A percentile compares a stretch with the other conserved stretches of the same genome.
Evolutionary conservation across 345 rosid genomes (phyloP).

Genomic region (Hypericum androsaemum): DNA sequence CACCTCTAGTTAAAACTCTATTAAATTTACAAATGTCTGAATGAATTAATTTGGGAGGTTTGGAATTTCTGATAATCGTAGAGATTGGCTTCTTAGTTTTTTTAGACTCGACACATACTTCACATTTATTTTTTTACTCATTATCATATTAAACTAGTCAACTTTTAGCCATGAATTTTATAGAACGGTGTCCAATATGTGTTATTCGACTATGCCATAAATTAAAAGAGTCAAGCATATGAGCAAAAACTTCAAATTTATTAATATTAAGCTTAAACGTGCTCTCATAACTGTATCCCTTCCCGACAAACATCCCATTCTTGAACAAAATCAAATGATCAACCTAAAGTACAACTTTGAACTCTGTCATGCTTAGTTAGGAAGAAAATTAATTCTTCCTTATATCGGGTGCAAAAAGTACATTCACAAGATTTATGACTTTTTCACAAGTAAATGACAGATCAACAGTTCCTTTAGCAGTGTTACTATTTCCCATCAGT

Average conservation of each 20-base stretch:
- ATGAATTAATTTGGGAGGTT: neutral
- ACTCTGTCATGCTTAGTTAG: too few species aligned
- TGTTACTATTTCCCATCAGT: too few species aligned
- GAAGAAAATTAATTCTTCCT: too few species aligned
- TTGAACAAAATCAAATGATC: too few species aligned
- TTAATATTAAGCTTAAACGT: neutral
- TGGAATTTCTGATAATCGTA: neutral
- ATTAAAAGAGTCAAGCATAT: too few species aligned
- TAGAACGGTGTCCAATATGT: neutral
- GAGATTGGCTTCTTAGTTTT: constrained; percentile 11
- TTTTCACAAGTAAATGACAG: too few species aligned
- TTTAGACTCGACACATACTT: constrained; percentile 5
- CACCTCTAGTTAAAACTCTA: neutral
- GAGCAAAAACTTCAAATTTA: neutral
- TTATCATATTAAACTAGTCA: neutral
- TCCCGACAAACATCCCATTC: too few species aligned
- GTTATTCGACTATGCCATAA: constrained; percentile 9
- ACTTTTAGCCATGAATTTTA: constrained; percentile 5
- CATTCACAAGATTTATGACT: too few species aligned
- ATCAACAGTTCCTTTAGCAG: too few species aligned
- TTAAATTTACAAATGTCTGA: constrained; percentile 12
- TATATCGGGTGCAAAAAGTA: too few species aligned
- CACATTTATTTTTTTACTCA: neutral
- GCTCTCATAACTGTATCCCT: neutral
- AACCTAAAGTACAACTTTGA: too few species aligned